Percentiles rank a stretch among this genome's conserved stretches.
Conservation (phyloP, 768 basidiomycete species). For the Hericium erinaceus region DNA sequence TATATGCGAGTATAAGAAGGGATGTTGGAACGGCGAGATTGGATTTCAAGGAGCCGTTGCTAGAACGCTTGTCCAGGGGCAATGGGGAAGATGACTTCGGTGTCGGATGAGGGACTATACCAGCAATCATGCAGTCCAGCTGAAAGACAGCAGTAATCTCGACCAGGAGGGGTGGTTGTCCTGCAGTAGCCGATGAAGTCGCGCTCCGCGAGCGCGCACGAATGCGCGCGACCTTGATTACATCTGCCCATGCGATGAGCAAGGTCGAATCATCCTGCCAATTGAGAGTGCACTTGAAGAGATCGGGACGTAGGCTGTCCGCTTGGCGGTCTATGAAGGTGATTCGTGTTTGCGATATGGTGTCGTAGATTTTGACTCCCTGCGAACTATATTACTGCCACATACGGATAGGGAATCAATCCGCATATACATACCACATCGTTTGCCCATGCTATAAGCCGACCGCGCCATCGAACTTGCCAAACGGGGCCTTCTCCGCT, state of each 20-base stretch:
- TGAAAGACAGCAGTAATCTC: slow-evolving; percentile 91
- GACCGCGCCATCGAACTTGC: slow-evolving; percentile 79
- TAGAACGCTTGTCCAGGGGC: slow-evolving; percentile 6
- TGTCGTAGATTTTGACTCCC: slow-evolving; percentile 95
- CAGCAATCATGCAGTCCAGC: slow-evolving; percentile 92
- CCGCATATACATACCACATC: slow-evolving; percentile 53
- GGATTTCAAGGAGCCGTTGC: slow-evolving; percentile 17
- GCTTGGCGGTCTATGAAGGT: slow-evolving; percentile 77
- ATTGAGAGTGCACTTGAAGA: slow-evolving; percentile 85
- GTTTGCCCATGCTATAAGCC: slow-evolving; percentile 93
- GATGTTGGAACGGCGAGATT: slow-evolving; percentile 40
- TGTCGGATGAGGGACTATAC: slow-evolving; percentile 71
- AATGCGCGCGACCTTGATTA: slow-evolving; percentile 83
- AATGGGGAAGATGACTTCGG: slow-evolving; percentile 12
- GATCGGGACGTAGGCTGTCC: slow-evolving; percentile 83
- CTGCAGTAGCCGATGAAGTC: slow-evolving; percentile 33
- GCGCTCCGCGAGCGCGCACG: slow-evolving; percentile 46
- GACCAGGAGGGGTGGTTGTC: slow-evolving; percentile 54
- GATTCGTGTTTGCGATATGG: slow-evolving; percentile 63
- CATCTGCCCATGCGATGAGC: slow-evolving; percentile 89
- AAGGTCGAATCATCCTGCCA: slow-evolving; percentile 93
- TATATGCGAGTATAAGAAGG: slow-evolving; percentile 84
- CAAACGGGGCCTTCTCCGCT: slow-evolving; percentile 91
- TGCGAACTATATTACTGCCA: slow-evolving; percentile 20
- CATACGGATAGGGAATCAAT: neutral